phyloP scores from a whole-genome alignment of 176 grass and related monocot genomes.

The Bonia amplexicaulis region DNA sequence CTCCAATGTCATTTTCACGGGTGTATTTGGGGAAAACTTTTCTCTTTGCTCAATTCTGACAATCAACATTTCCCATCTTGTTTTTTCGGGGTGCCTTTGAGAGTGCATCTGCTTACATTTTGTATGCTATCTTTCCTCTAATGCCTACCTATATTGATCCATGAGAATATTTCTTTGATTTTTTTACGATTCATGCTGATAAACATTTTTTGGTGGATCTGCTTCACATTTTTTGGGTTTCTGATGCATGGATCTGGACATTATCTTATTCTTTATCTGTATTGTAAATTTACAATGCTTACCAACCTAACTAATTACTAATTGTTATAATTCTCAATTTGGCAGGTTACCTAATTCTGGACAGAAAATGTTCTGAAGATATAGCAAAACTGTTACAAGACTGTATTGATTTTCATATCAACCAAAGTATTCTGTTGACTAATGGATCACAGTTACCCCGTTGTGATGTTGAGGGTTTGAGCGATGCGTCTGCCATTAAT shows the following conservation, averaged over 20 bases:
- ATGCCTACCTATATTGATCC: neutral
- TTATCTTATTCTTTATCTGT: slow-evolving; percentile 9
- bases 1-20: neutral
- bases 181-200: neutral
- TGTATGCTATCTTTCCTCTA: neutral
- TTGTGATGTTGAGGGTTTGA: slow-evolving; percentile 31
- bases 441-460: slow-evolving; percentile 23
- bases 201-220: neutral
- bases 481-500: slow-evolving; percentile 45
- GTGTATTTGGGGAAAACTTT: neutral
- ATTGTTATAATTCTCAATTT: slow-evolving; percentile 17
- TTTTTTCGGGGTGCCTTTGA: neutral
- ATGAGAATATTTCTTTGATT: neutral
- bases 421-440: slow-evolving; percentile 31
- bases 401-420: slow-evolving; percentile 54
- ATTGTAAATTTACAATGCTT: slow-evolving; percentile 1
- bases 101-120: neutral
- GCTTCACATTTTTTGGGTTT: neutral
- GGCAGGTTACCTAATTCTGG: slow-evolving; percentile 63
- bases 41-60: neutral
- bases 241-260: neutral
- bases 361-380: slow-evolving; percentile 56
- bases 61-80: neutral
- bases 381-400: slow-evolving; percentile 54
- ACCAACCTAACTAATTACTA: neutral